A percentile compares a stretch with the other conserved stretches of the same genome.
These are phyloP conservation scores for Cercospora beticola DNA, from an alignment of 2,329 filamentous ascomycete genomes.

Conservation along the genomic window DNA sequence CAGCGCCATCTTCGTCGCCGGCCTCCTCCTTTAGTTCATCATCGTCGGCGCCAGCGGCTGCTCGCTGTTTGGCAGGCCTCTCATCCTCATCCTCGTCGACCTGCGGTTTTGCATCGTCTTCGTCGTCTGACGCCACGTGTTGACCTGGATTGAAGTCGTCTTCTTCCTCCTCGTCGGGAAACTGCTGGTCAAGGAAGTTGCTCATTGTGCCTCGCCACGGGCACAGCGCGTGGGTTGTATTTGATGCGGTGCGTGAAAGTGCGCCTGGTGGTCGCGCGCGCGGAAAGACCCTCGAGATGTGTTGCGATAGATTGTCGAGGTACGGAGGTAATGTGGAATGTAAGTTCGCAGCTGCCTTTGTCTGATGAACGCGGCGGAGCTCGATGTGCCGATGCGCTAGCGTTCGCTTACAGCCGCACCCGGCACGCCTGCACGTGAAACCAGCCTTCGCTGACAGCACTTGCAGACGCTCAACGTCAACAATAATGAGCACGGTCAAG, in stretches of 20 bases:
- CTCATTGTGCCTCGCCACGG: conserved; percentile 33
- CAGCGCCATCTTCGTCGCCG: conserved; percentile 49
- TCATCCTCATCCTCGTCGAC: conserved; percentile 40
- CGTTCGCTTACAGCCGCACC: neutral
- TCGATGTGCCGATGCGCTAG: neutral
- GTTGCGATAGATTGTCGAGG: neutral
- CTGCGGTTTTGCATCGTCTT: conserved; percentile 45
- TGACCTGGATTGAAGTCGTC: conserved; percentile 88
- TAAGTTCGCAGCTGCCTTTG: conserved; percentile 1
- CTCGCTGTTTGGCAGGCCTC: conserved; percentile 9
- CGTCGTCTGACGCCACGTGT: conserved; percentile 71
- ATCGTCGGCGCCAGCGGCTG: conserved; percentile 43
- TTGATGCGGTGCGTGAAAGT: neutral
- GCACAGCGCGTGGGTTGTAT: neutral
- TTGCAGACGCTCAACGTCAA: neutral
- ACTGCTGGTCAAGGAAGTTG: conserved; percentile 51
- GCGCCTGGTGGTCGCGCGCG: neutral
- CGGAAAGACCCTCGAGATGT: neutral
- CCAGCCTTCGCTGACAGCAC: neutral
- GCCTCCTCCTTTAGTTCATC: conserved; percentile 52
- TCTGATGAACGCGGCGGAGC: neutral
- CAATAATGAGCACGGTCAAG: neutral
- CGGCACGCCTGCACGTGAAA: conserved; percentile 3
- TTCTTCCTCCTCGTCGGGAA: conserved; percentile 66
- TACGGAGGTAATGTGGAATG: neutral